These are phyloP conservation scores for Agroathelia rolfsii DNA, from an alignment of 1,284 basidiomycete species.

Conservation along the genomic window DNA sequence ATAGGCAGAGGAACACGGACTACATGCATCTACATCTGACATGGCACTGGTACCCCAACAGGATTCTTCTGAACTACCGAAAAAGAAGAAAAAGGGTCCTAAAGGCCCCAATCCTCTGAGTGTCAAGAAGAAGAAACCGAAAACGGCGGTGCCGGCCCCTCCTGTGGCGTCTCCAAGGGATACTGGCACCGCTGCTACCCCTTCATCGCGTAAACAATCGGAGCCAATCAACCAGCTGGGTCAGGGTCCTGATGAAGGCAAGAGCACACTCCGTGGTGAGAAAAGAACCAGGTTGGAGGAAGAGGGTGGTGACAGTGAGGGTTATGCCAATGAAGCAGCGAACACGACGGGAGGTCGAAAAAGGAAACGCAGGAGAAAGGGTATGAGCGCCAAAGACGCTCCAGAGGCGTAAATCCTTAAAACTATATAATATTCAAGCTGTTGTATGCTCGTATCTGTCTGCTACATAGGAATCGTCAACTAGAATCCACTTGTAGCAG, in stretches of 20 bases:
- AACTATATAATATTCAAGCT: too few relatives aligned
- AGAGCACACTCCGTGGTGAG: too few relatives aligned
- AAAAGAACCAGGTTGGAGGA: too few relatives aligned
- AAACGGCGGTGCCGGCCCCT: constrained; percentile 7
- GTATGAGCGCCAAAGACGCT: background rate
- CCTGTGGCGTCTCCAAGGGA: background rate
- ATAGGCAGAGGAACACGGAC: constrained; percentile 48
- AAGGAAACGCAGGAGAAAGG: constrained; percentile 26
- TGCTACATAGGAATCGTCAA: too few relatives aligned
- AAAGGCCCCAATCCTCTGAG: constrained; percentile 92
- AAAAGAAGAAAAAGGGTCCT: constrained; percentile 59
- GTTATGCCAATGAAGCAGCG: constrained; percentile 3
- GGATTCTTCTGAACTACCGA: constrained; percentile 26
- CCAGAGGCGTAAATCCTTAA: background rate
- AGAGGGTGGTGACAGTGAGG: background rate
- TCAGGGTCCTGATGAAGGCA: constrained; percentile 23
- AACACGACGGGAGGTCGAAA: constrained; percentile 16
- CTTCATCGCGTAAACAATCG: too few relatives aligned
- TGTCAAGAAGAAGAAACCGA: constrained; percentile 74
- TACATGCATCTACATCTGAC: constrained; percentile 38
- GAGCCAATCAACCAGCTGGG: constrained; percentile 28
- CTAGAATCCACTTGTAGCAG: too few relatives aligned
- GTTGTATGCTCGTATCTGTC: too few relatives aligned
- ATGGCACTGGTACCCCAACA: constrained; percentile 28
- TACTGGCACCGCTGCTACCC: too few relatives aligned